phyloP scores from a whole-genome alignment of 1,284 basidiomycete genomes.

The Chalciporus sp. region DNA sequence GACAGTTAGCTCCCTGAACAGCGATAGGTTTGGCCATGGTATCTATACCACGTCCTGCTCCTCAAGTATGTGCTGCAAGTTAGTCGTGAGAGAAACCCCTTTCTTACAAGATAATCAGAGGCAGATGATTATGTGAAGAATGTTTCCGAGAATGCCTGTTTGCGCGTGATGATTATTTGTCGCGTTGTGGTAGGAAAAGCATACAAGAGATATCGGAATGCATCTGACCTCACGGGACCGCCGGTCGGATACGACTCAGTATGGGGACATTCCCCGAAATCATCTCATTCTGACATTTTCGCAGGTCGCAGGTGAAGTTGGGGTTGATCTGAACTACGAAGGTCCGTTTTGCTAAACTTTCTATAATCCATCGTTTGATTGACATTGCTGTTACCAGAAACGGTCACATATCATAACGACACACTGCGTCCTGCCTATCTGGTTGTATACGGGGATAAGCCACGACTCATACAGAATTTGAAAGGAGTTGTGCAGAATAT shows the following conservation, averaged over 20 bases:
- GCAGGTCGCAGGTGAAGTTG: constrained; percentile 49
- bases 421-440: constrained; percentile 61
- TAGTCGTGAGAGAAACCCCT: background rate
- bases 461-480: constrained; percentile 21
- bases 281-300: background rate
- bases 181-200: constrained; percentile 64
- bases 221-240: constrained; percentile 45
- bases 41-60: constrained; percentile 64
- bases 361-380: background rate
- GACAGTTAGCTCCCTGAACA: background rate
- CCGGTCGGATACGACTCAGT: constrained; percentile 61
- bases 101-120: constrained; percentile 40
- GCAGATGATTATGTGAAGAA: constrained; percentile 60
- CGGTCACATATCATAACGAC: constrained; percentile 59
- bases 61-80: constrained; percentile 47
- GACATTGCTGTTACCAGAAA: constrained; percentile 38
- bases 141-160: constrained; percentile 38
- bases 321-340: constrained; percentile 58
- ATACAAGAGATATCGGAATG: constrained; percentile 48
- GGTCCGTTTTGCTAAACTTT: constrained; percentile 22
- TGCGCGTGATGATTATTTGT: constrained; percentile 53
- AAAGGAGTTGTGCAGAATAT: constrained; percentile 34
- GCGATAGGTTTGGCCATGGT: constrained; percentile 56
- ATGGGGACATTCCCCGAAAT: constrained; percentile 16
- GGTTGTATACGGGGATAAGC: constrained; percentile 50